Conservation (phyloP, 352 stramenopile genomes). For the Phytophthora cryptogea region DNA sequence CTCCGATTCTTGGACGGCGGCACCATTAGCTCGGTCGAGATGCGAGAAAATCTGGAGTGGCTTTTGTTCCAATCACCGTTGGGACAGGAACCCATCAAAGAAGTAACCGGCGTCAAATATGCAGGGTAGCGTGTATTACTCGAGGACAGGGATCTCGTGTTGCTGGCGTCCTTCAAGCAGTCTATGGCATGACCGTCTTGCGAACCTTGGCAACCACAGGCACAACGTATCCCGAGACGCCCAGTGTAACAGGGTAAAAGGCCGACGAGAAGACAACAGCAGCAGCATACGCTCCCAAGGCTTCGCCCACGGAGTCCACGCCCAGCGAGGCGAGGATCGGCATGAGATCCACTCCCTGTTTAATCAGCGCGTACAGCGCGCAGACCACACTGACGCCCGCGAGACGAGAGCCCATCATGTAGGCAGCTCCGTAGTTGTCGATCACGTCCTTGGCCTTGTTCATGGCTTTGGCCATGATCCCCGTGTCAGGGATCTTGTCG, state of each 20-base stretch:
- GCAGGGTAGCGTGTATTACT: slow-evolving; percentile 10
- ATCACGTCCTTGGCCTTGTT: slow-evolving; percentile 73
- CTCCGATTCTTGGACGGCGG: slow-evolving; percentile 49
- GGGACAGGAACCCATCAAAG: slow-evolving; percentile 10
- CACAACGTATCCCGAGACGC: slow-evolving; percentile 74
- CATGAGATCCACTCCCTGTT: slow-evolving; percentile 85
- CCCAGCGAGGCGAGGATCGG: slow-evolving; percentile 73
- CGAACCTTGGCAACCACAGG: slow-evolving; percentile 70
- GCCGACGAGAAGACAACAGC: slow-evolving; percentile 79
- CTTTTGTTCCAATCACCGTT: slow-evolving; percentile 4
- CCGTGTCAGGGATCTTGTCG: slow-evolving; percentile 21
- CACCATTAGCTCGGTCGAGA: slow-evolving; percentile 17
- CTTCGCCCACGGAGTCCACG: slow-evolving; percentile 70
- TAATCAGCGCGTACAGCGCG: slow-evolving; percentile 74
- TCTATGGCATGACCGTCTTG: slow-evolving; percentile 48
- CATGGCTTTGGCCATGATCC: slow-evolving; percentile 67
- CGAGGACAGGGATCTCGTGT: background rate
- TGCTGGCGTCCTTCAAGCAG: background rate
- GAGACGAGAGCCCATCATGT: slow-evolving; percentile 89
- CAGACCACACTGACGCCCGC: slow-evolving; percentile 79
- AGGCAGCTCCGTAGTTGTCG: slow-evolving; percentile 86
- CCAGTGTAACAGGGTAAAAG: slow-evolving; percentile 83
- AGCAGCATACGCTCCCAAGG: slow-evolving; percentile 75
- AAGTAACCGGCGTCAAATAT: background rate
- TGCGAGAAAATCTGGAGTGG: background rate